Percentiles rank a stretch among this genome's conserved stretches.
These are phyloP conservation scores for Tetracladium maxilliforme DNA, from an alignment of 2,329 filamentous ascomycete species.

Conservation along the genomic window DNA sequence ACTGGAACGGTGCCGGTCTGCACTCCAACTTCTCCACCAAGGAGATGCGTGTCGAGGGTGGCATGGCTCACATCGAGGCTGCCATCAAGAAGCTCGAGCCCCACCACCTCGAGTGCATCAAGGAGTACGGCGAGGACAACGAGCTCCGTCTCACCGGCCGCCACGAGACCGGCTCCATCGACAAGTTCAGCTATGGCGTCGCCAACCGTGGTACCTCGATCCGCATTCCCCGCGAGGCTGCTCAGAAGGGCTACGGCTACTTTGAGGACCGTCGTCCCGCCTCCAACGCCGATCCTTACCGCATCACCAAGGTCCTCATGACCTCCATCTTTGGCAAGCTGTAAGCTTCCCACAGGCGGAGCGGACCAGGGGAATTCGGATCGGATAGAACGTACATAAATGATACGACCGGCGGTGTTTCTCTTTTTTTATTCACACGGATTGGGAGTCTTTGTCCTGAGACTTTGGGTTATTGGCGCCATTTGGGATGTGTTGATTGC, in stretches of 20 bases:
- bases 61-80: constrained; percentile 88
- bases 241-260: constrained; percentile 84
- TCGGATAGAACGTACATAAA: no score
- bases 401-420: no score
- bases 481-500: no score
- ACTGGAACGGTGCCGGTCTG: constrained; percentile 94
- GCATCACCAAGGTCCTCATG: constrained; percentile 30
- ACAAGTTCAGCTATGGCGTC: constrained; percentile 85
- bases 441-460: no score
- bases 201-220: constrained; percentile 93
- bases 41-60: constrained; percentile 78
- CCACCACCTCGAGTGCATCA: constrained; percentile 73
- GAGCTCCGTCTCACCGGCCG: constrained; percentile 82
- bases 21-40: constrained; percentile 89
- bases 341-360: no score
- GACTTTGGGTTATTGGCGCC: no score
- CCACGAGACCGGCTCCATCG: constrained; percentile 89
- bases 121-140: constrained; percentile 92
- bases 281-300: constrained; percentile 79
- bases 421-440: no score
- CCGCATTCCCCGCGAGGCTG: constrained; percentile 75
- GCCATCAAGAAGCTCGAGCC: constrained; percentile 72
- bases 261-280: constrained; percentile 78
- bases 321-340: background rate
- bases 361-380: no score